Evolutionary conservation across 2,329 filamentous ascomycete species (phyloP).

Genomic region (Chrysoporthe deuterocubensis): DNA sequence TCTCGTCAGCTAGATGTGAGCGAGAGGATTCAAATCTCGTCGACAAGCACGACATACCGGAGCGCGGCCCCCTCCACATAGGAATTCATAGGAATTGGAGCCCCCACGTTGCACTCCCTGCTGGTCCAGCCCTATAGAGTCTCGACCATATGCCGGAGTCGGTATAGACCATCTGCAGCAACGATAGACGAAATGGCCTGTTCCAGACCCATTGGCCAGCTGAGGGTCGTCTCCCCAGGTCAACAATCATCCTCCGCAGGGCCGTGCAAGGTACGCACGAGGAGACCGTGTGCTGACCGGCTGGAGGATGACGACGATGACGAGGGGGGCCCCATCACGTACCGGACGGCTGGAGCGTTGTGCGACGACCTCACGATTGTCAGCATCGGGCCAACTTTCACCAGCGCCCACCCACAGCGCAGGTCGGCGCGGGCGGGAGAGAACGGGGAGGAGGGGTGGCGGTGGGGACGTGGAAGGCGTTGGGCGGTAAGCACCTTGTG

Average conservation of each 20-base stretch:
- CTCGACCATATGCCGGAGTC: background rate
- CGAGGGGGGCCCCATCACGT: background rate
- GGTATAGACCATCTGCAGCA: constrained; percentile 3
- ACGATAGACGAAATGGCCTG: background rate
- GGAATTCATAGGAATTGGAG: background rate
- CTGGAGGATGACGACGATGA: background rate
- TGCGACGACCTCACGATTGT: background rate
- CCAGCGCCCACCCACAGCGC: background rate
- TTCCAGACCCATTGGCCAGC: background rate
- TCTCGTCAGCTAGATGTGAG: background rate
- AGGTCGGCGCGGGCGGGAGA: background rate
- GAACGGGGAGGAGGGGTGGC: background rate
- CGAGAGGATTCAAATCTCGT: background rate
- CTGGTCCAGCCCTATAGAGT: background rate
- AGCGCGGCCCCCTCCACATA: background rate
- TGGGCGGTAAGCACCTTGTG: constrained; percentile 2
- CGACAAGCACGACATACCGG: background rate
- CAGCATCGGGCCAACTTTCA: constrained; percentile 6
- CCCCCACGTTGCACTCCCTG: background rate
- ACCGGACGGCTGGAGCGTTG: background rate
- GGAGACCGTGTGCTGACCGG: background rate
- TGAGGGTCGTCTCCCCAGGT: background rate
- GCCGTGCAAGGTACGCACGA: background rate
- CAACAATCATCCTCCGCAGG: background rate
- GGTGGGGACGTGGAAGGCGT: background rate